Evolutionary conservation across 805 yeast species (phyloP), one percentile per base, ranked within the genome.

Genomic region (Myxozyma nipponensis): DNA sequence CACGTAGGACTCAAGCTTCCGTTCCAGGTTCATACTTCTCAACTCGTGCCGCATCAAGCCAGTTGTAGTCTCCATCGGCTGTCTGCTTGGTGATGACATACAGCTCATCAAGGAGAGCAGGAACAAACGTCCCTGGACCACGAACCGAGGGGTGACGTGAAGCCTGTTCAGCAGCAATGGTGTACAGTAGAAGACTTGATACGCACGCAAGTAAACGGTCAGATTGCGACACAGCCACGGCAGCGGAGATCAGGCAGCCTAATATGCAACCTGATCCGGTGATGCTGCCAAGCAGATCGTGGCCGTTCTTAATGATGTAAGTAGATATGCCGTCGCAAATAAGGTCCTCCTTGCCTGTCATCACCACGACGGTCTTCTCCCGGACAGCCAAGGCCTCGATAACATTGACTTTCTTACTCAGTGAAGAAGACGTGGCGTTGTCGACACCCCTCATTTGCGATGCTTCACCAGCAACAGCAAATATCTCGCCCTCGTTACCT

Each of bases 201-300:
- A 73, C 71, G 0, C 79, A 77, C 1, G 83, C 79, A 5, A 63
- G 65, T 50, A 74, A 75, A 0, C 74, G 60, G 46, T 70, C 67
- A 6, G 58, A 58, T 5, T 61, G 66, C 46, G 66, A 60, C 2
- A 79, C 77, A 2, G 82, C 82, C 1, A 80, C 64, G 51, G 71
- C 75, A 1, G 85, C 71, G 0, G 85, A 82, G 46, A 87, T 78
- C 0, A 79, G 75, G 40, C 89, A 80, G 1, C 95, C 95, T 35
- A 88, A 67, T 0, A 91, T 78, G 56, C 96, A 88, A 0, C 96
- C 96, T 1, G 89, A 72, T 3, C 95, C 95, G 0, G 95, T 87
- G 3, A 87, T 77, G 9, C 69, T 64, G 0, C 83, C 82, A 84
- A 87, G 81, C 17, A 81, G 58, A 19, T 67, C 67, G 57, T 78